Base-by-base conservation (phyloP, 2,329 filamentous ascomycete species). In the Colletotrichum paranaense region DNA sequence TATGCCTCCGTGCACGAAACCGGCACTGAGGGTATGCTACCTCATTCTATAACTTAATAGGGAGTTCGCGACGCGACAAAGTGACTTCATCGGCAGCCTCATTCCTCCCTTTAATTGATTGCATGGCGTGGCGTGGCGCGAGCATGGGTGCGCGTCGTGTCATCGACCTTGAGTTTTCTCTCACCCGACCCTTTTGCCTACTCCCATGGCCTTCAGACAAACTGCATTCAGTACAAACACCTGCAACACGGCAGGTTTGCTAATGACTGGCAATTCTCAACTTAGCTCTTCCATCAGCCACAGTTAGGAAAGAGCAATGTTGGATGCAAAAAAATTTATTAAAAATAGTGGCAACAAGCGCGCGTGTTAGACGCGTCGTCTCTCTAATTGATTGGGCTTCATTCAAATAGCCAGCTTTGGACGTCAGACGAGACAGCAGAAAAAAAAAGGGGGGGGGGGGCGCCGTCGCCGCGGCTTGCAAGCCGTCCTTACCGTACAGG, bases 21-120 rank as follows among this genome's bases (percentile, higher is more conserved):
- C 42, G 42, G 4, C 32, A 5, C 38, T 42, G 38, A n/a, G 42
- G n/a, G 4, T 49, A 16, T 49, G 42, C 19, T 8, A n/a, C 42
- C 42, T 49, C 42, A 49, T 49, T 19, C 19, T 49, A 7, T 49
- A 16, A 4, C 7, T 19, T 49, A 19, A 49, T 49, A 49, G 16
- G 42, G 42, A 24, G 12, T 42, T 42, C 7, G 35, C 6, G 16
- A 8, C 11, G 11, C 9, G 28, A 30, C 22, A 65, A 7, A 52
- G 67, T 46, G 58, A 46, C 49, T 30, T 58, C 58, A 38, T 49
- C 32, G 14, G 32, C 30, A n/a, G 22, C 55, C 49, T 28, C 62
- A 55, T 53, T 67, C 55, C 42, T 56, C 55, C 49, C 22, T 57
- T 68, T 62, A 49, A 68, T 62, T 68, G 42, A 68, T 67, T 67